Evolutionary conservation across 2,329 filamentous ascomycete species (phyloP), one percentile per base, ranked within the genome.

Genomic region (Emydomyces testavorans): DNA sequence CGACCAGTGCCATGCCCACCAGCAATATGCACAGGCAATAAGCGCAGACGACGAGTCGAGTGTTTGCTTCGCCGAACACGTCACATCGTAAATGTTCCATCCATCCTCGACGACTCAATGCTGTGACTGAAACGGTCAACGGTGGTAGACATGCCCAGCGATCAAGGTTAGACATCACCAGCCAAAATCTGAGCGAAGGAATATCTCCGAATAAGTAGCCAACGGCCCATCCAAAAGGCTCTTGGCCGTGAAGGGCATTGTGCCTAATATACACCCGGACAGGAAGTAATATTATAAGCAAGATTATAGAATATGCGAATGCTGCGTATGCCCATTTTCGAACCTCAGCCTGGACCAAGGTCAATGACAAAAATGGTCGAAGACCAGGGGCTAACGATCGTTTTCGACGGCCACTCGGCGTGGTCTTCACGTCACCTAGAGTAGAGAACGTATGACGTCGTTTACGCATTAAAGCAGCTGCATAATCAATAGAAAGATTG

Each of bases 221-320:
- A 8, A 95, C 65, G 0, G 87, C 89, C 92, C 92, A 98, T 2
- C 90, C 86, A 37, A 98, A 78, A 0, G 92, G 88, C 57, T 98
- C 92, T 44, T 79, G 70, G 13, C 78, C 79, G 28, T 74, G 60
- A 1, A 98, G 71, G 11, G 87, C 88, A 52, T 76, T 72, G 36
- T 68, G 66, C 32, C 75, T 68, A 42, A 96, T 78, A 55, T 86
- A 83, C 2, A 72, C 71, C 46, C 88, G 78, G 23, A 96, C 75
- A 0, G 80, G 83, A 2, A 79, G 65, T 2, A 94, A 65, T 45
- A 93, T 77, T 26, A 86, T 76, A 0, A 70, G 58, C 6, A 81
- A 45, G 6, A 93, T 77, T 40, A 78, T 75, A 0, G 72, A 50
- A 62, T 95, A 95, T 15, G 88, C 79, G 59, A 85, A 92, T 0